These are phyloP conservation scores for Polytolypa hystricis DNA, from an alignment of 2,329 filamentous ascomycete species.

Conservation along the genomic window DNA sequence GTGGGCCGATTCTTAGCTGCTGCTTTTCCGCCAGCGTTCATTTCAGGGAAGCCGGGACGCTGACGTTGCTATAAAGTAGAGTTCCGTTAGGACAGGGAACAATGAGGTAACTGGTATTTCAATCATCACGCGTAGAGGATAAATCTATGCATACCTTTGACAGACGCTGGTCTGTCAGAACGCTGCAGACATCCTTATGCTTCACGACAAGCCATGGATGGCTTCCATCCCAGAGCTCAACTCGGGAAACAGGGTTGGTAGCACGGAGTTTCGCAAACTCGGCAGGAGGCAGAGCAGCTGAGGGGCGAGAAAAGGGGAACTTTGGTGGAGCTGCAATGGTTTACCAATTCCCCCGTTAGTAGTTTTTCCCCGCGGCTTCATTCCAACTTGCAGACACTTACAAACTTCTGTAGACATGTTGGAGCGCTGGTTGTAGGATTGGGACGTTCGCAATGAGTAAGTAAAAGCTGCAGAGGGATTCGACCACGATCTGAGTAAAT, in stretches of 20 bases:
- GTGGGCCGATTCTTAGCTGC: constrained; percentile 41
- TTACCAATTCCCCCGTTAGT: neutral
- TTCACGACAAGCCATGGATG: constrained; percentile 40
- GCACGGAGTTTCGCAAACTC: constrained; percentile 36
- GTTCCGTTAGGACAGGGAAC: too few species aligned
- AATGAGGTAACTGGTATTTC: too few species aligned
- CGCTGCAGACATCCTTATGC: constrained; percentile 36
- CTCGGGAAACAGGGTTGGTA: constrained; percentile 34
- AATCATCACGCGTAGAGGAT: too few species aligned
- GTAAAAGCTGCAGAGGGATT: too few species aligned
- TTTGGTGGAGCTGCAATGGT: constrained; percentile 7
- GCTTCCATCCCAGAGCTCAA: constrained; percentile 39
- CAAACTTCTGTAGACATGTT: constrained; percentile 2
- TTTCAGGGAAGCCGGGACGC: constrained; percentile 38
- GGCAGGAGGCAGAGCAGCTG: constrained; percentile 31
- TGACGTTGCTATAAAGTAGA: constrained; percentile 24
- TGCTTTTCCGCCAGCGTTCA: constrained; percentile 36
- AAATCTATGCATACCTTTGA: constrained; percentile 37
- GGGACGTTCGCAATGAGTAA: too few species aligned
- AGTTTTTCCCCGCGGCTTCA: neutral
- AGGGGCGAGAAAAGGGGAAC: constrained; percentile 33
- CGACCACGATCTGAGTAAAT: too few species aligned
- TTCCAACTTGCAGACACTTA: neutral
- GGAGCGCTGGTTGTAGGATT: constrained; percentile 1
- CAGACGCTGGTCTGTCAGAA: constrained; percentile 36